A percentile compares a stretch with the other conserved stretches of the same genome.
Conservation (phyloP, 345 rosid genomes). For the Gossypium stocksii region DNA sequence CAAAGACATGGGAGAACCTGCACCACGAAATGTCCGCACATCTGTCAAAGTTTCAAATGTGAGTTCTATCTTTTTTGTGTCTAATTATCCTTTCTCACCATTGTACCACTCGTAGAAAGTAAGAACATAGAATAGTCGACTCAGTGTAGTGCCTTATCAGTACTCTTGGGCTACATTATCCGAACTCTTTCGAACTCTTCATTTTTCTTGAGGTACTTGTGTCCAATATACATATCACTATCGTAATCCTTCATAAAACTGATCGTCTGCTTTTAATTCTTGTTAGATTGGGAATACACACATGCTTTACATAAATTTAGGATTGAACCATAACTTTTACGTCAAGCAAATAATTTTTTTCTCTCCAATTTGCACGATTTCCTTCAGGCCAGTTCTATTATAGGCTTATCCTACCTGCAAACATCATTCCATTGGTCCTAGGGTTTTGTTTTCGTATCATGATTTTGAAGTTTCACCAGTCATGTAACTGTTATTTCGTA, state of each 20-base stretch:
- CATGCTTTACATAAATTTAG: background rate
- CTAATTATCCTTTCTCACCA: background rate
- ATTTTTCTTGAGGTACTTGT: too few species aligned
- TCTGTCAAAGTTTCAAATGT: constrained; percentile 75
- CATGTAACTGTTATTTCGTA: background rate
- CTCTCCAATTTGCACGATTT: too few species aligned
- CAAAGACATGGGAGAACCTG: constrained; percentile 67
- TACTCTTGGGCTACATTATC: too few species aligned
- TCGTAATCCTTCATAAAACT: background rate
- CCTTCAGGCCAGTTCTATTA: too few species aligned
- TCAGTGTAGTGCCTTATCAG: too few species aligned
- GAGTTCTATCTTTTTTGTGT: constrained; percentile 21
- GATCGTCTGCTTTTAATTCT: background rate
- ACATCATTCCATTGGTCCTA: too few species aligned
- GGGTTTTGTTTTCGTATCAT: background rate
- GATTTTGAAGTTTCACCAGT: background rate
- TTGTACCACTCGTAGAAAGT: background rate
- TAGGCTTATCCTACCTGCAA: too few species aligned
- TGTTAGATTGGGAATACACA: background rate
- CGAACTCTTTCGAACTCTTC: too few species aligned
- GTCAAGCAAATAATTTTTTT: too few species aligned
- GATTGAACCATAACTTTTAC: too few species aligned
- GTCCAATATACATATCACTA: background rate
- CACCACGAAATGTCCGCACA: constrained; percentile 57
- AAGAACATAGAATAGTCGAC: background rate